These are phyloP conservation scores for Yueomyces sp. DNA, from an alignment of 805 yeast genomes.

Conservation along the genomic window DNA sequence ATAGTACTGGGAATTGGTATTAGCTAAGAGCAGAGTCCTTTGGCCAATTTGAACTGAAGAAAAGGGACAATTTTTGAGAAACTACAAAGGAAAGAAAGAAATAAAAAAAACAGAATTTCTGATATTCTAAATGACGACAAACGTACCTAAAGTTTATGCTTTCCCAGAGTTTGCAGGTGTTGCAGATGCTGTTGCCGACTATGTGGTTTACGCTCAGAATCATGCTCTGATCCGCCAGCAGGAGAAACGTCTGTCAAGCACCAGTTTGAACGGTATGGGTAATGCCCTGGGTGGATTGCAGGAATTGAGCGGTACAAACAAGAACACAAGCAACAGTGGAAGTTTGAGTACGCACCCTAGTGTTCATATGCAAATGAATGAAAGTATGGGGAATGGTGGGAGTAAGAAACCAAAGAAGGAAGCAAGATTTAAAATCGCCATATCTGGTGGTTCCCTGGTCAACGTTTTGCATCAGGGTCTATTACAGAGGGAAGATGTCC, in stretches of 20 bases:
- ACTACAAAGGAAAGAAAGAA: too few species aligned
- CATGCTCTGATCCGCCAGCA: constrained; percentile 11
- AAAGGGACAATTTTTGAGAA: too few species aligned
- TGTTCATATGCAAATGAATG: too few species aligned
- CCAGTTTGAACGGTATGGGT: background rate
- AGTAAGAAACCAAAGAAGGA: constrained; percentile 39
- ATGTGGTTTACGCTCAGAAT: constrained; percentile 74
- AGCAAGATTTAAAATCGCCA: constrained; percentile 69
- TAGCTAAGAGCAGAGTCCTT: too few species aligned
- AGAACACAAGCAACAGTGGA: background rate
- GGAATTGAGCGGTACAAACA: background rate
- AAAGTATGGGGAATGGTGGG: background rate
- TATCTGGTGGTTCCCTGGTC: constrained; percentile 83
- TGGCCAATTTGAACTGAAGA: too few species aligned
- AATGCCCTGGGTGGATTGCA: background rate
- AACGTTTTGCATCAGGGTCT: constrained; percentile 72
- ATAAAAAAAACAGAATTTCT: too few species aligned
- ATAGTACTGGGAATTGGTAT: too few species aligned
- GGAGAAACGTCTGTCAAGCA: background rate
- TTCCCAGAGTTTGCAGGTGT: constrained; percentile 80
- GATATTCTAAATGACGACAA: constrained; percentile 50
- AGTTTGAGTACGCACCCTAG: background rate
- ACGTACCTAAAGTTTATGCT: constrained; percentile 80
- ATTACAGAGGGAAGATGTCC: constrained; percentile 51
- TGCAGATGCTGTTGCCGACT: constrained; percentile 91